Evolutionary conservation across 257 asterid genomes (phyloP).

Genomic region (Nicotiana benthamiana): DNA sequence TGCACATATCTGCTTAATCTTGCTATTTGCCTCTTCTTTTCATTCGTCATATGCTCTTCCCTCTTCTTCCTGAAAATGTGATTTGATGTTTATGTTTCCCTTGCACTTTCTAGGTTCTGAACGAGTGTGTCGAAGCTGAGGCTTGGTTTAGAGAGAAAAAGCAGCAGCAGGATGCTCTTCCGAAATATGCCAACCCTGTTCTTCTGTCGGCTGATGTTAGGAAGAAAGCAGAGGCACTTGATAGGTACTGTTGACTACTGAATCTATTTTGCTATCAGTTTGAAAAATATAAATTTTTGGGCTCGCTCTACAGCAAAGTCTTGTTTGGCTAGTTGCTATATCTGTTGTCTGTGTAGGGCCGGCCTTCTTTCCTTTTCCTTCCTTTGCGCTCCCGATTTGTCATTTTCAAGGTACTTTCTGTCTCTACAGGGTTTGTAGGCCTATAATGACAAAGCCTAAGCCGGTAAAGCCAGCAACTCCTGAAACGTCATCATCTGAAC

Average conservation of each 20-base stretch:
- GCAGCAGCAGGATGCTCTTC: constrained; percentile 77
- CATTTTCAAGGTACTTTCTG: neutral
- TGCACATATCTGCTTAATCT: neutral
- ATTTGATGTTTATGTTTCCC: neutral
- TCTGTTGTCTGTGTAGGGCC: neutral
- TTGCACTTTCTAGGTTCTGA: constrained; percentile 47
- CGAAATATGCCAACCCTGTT: constrained; percentile 61
- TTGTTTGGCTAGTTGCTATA: neutral
- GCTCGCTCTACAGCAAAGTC: neutral
- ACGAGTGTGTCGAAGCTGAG: constrained; percentile 82
- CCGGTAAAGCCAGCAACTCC: constrained; percentile 72
- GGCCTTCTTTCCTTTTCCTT: neutral
- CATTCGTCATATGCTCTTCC: neutral
- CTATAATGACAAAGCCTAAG: constrained; percentile 78
- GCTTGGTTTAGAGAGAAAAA: constrained; percentile 81
- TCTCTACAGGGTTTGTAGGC: constrained; percentile 62
- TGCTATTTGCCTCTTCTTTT: neutral
- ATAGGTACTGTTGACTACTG: constrained; percentile 39
- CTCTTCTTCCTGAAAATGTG: neutral
- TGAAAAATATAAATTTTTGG: neutral
- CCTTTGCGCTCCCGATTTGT: neutral
- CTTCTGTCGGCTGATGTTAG: constrained; percentile 61
- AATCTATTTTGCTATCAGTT: neutral
- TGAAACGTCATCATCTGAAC: constrained; percentile 37
- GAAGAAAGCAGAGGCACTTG: constrained; percentile 77